Evolutionary conservation across 2,329 filamentous ascomycete genomes (phyloP), one percentile per base, ranked within the genome.

Genomic region (Tricladium varicosporioides): DNA sequence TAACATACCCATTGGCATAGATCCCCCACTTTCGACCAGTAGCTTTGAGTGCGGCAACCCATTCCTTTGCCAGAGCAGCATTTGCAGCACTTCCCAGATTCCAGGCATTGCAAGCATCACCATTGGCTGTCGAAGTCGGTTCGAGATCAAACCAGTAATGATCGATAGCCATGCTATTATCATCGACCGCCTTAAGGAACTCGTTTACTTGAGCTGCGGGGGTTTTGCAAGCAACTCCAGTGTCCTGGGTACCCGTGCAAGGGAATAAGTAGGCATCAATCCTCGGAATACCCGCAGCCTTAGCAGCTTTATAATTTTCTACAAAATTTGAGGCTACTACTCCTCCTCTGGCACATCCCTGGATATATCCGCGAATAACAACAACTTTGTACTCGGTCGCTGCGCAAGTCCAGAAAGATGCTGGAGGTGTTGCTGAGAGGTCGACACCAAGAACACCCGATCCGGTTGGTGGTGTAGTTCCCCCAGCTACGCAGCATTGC

Each of bases 251-350:
- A 1, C 63, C 65, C 1, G 62, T 67, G 43, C 65, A 67, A 1
- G 65, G 65, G 19, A 67, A 67, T 15, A 67, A 16, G 27, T 67
- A 67, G 0, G 62, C 64, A 46, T 67, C 65, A 22, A 67, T 62
- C 9, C 58, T 49, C 14, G 52, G 32, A 31, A 66, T 58, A 3
- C 65, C 63, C 0, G 60, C 63, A 13, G 62, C 62, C 46, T 60
- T 60, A 4, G 64, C 63, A 1, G 63, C 59, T 11, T 58, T 55
- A 47, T 66, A 64, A 16, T 57, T 60, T 2, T 57, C 15, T 9
- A 59, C 49, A n/a, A 67, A 65, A 13, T 60, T 62, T 1, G 46
- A 16, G 9, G 60, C 57, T 13, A 67, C 63, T 22, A 33, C 49
- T 11, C 65, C 65, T n/a, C 63, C 65, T 16, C 13, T 36, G 1